Conservation (phyloP, 371 early-diverging fungal species). For the Circinella minor region DNA sequence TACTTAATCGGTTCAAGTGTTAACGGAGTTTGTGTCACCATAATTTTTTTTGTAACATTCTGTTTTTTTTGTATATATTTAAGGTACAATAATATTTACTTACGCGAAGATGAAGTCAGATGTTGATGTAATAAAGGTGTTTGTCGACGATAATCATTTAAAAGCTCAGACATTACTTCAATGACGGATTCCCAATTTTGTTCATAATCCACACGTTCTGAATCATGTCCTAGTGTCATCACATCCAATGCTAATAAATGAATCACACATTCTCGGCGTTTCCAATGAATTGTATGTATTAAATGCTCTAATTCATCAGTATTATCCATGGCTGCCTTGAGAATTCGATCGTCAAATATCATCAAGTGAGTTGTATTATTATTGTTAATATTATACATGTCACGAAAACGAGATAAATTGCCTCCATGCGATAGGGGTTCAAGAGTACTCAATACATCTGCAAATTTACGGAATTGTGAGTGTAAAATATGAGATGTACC, state of each 20-base stretch:
- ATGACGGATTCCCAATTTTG: conserved; percentile 38
- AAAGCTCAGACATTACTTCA: conserved; percentile 26
- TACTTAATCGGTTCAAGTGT: conserved; percentile 1
- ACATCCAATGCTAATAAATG: conserved; percentile 48
- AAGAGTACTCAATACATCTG: conserved; percentile 20
- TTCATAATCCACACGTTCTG: conserved; percentile 36
- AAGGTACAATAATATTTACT: neutral
- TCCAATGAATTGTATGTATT: conserved; percentile 29
- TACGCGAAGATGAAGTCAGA: conserved; percentile 5
- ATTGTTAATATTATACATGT: conserved; percentile 45
- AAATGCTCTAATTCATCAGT: conserved; percentile 28
- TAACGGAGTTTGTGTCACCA: neutral
- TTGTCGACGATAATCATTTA: conserved; percentile 25
- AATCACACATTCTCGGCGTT: conserved; percentile 45
- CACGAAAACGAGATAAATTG: conserved; percentile 38
- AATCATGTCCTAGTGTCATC: conserved; percentile 41
- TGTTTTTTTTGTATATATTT: no score
- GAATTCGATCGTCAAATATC: conserved; percentile 1
- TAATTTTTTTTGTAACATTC: no score
- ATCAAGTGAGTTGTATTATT: conserved; percentile 9
- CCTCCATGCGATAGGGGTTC: conserved; percentile 32
- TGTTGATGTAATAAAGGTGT: conserved; percentile 4
- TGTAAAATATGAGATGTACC: conserved; percentile 6
- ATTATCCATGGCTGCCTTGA: conserved; percentile 23
- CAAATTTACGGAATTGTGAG: conserved; percentile 25